Conservation (phyloP, 345 rosid genomes). For the Reutealis trisperma region DNA sequence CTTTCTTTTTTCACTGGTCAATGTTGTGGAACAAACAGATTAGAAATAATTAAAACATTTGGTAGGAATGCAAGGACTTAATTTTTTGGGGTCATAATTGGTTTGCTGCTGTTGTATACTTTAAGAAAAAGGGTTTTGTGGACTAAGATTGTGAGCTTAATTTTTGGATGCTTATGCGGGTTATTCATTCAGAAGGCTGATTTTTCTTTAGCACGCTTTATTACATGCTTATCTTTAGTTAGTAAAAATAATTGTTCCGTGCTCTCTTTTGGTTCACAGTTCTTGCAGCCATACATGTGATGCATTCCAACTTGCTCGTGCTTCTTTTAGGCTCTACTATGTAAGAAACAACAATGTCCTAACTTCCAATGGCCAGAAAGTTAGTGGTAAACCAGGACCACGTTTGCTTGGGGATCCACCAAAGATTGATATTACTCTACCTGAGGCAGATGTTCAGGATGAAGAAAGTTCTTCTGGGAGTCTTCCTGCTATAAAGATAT, state of each 20-base stretch:
- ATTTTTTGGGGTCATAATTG: not conserved
- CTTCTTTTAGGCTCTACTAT: constrained; percentile 86
- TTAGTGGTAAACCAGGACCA: constrained; percentile 58
- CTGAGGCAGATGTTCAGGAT: constrained; percentile 62
- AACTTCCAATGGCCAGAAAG: constrained; percentile 47
- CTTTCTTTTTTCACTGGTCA: not conserved
- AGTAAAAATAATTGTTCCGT: not conserved
- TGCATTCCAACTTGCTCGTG: constrained; percentile 86
- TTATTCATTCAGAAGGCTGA: not conserved
- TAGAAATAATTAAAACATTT: not conserved
- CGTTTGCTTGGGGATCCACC: constrained; percentile 88
- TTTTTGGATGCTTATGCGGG: too few relatives aligned
- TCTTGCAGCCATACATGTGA: constrained; percentile 90
- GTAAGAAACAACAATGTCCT: constrained; percentile 34
- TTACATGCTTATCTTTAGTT: constrained; percentile 1
- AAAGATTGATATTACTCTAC: constrained; percentile 64
- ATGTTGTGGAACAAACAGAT: not conserved
- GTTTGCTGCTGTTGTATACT: not conserved
- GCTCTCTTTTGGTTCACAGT: constrained; percentile 51
- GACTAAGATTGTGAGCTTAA: not conserved
- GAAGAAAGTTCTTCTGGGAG: constrained; percentile 72
- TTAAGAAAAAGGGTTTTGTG: not conserved
- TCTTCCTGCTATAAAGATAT: constrained; percentile 87
- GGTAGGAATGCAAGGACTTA: not conserved
- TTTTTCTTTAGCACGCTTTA: not conserved